phyloP scores from a whole-genome alignment of 805 yeast genomes.

The Cyberlindnera japonica region DNA sequence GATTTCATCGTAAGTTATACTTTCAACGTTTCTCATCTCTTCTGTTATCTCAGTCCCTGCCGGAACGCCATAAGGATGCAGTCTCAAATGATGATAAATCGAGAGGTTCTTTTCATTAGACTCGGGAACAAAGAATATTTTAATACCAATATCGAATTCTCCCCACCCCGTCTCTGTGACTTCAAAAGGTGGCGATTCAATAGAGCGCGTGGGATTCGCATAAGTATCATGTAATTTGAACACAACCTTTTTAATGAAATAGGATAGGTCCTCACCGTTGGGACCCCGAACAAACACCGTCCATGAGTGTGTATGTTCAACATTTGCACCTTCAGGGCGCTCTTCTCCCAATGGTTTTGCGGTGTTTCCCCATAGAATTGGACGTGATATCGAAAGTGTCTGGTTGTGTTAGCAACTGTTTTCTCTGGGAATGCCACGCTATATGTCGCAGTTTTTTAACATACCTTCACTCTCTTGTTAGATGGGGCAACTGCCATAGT shows the following conservation, averaged over 20 bases:
- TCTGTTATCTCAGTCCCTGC: conserved; percentile 30
- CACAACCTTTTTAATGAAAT: conserved; percentile 82
- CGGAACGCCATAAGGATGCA: conserved; percentile 73
- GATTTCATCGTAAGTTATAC: conserved; percentile 77
- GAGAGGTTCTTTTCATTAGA: conserved; percentile 84
- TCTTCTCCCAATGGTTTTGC: conserved; percentile 63
- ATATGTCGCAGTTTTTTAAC: neutral
- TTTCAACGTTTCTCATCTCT: conserved; percentile 44
- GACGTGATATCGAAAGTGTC: conserved; percentile 69
- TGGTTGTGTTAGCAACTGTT: conserved; percentile 19
- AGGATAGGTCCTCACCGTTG: conserved; percentile 70
- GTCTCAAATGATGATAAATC: conserved; percentile 81
- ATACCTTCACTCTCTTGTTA: conserved; percentile 16
- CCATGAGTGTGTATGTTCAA: conserved; percentile 95
- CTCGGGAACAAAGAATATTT: conserved; percentile 81
- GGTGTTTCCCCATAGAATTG: conserved; percentile 76
- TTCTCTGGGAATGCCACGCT: neutral
- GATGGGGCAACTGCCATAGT: conserved; percentile 17
- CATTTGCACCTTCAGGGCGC: conserved; percentile 61
- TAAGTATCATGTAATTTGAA: conserved; percentile 96
- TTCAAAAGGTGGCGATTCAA: conserved; percentile 90
- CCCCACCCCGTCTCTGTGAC: conserved; percentile 99
- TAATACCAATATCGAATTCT: conserved; percentile 89
- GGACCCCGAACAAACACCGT: conserved; percentile 88
- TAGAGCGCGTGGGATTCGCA: conserved; percentile 75